phyloP scores from a whole-genome alignment of 345 rosid species.

The Lenwebbia sp. region DNA sequence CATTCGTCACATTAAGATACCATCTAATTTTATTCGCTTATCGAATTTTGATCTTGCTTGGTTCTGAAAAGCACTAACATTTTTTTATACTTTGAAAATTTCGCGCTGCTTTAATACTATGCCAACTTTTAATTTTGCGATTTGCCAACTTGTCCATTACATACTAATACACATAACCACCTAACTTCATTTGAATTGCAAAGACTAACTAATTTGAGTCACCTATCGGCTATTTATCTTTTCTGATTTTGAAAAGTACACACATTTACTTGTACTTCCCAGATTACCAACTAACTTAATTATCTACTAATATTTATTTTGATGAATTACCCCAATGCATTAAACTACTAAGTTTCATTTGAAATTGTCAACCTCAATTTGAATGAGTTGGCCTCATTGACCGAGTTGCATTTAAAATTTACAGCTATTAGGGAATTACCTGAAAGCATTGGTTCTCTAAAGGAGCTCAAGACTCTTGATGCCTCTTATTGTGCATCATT shows the following conservation, averaged over 20 bases:
- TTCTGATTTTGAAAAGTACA: too few relatives aligned
- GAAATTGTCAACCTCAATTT: too few relatives aligned
- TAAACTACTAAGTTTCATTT: too few relatives aligned
- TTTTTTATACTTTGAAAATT: too few relatives aligned
- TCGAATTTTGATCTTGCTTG: not conserved
- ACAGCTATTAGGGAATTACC: not conserved
- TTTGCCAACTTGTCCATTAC: not conserved
- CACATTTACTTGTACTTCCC: not conserved
- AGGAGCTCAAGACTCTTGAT: too few relatives aligned
- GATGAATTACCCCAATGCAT: too few relatives aligned
- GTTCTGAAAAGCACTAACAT: not conserved
- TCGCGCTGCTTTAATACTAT: not conserved
- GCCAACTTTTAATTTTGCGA: not conserved
- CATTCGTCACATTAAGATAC: not conserved
- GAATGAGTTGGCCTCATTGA: too few relatives aligned
- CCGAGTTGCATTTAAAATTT: rapidly evolving
- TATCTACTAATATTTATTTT: too few relatives aligned
- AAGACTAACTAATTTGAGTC: too few relatives aligned
- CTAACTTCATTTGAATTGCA: not conserved
- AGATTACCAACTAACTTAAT: too few relatives aligned
- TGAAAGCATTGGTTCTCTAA: not conserved
- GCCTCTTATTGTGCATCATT: not conserved
- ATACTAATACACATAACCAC: not conserved
- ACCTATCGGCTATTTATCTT: too few relatives aligned
- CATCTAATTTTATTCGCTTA: not conserved